Evolutionary conservation across 2,329 filamentous ascomycete genomes (phyloP).

Genomic region (Epichloe scottii): DNA sequence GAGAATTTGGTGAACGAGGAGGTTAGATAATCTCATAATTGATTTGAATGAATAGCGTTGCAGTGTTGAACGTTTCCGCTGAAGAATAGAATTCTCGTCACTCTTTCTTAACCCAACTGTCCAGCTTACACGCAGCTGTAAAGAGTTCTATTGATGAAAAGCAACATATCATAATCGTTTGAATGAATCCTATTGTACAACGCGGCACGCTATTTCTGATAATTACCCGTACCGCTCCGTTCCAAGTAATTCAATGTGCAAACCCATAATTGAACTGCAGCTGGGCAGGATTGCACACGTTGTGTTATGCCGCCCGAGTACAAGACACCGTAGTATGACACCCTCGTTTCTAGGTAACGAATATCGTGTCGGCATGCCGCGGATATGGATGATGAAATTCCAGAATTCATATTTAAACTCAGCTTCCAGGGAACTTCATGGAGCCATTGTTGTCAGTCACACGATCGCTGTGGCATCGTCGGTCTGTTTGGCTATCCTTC

Average conservation of each 20-base stretch:
- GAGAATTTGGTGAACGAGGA: slow-evolving; percentile 82
- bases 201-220: background rate
- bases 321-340: background rate
- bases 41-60: background rate
- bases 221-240: background rate
- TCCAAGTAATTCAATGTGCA: background rate
- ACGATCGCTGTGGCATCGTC: slow-evolving; percentile 7
- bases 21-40: slow-evolving; percentile 34
- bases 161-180: background rate
- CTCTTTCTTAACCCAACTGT: background rate
- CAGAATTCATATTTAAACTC: background rate
- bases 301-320: too few relatives aligned
- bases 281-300: background rate
- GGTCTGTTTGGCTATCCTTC: slow-evolving; percentile 27
- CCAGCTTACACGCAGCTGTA: background rate
- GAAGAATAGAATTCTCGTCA: background rate
- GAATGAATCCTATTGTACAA: background rate
- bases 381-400: background rate
- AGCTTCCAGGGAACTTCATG: background rate
- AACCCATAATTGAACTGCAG: background rate
- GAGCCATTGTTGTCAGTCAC: background rate
- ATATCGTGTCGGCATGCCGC: too few relatives aligned
- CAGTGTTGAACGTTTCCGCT: background rate
- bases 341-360: background rate
- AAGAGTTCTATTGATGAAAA: background rate